phyloP scores from a whole-genome alignment of 2,329 filamentous ascomycete species.

The Aspergillus ochraceus region DNA sequence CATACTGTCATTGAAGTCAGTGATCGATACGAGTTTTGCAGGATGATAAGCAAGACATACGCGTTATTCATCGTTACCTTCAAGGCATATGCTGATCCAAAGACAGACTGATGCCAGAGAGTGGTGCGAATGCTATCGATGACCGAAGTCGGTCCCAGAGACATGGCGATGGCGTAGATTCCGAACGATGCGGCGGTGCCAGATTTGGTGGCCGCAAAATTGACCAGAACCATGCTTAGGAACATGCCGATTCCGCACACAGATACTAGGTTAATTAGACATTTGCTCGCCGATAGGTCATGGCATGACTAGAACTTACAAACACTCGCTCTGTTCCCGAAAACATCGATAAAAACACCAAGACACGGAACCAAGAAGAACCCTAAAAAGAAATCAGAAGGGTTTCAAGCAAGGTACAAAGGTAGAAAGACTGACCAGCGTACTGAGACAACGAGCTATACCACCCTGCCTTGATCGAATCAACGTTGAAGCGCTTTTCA shows the following conservation, averaged over 20 bases:
- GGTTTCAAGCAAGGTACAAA: not conserved
- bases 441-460: constrained; percentile 60
- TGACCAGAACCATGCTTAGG: constrained; percentile 55
- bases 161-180: constrained; percentile 58
- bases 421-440: constrained; percentile 30
- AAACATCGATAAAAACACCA: constrained; percentile 57
- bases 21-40: not conserved
- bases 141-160: constrained; percentile 58
- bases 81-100: constrained; percentile 60
- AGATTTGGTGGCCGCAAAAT: constrained; percentile 49
- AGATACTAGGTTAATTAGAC: constrained; percentile 19
- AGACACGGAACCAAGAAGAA: constrained; percentile 61
- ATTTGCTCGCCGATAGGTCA: not conserved
- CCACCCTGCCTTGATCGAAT: constrained; percentile 59
- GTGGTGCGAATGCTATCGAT: constrained; percentile 62
- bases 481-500: constrained; percentile 59
- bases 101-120: constrained; percentile 61
- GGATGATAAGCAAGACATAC: constrained; percentile 25
- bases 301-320: constrained; percentile 27
- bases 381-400: constrained; percentile 13
- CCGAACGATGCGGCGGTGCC: constrained; percentile 62
- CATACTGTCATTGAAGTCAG: constrained; percentile 45
- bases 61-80: constrained; percentile 64
- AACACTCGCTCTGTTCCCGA: constrained; percentile 54
- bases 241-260: constrained; percentile 54